Evolutionary conservation across 148 eudicot genomes (phyloP).

Genomic region (Heliosperma pusillum): DNA sequence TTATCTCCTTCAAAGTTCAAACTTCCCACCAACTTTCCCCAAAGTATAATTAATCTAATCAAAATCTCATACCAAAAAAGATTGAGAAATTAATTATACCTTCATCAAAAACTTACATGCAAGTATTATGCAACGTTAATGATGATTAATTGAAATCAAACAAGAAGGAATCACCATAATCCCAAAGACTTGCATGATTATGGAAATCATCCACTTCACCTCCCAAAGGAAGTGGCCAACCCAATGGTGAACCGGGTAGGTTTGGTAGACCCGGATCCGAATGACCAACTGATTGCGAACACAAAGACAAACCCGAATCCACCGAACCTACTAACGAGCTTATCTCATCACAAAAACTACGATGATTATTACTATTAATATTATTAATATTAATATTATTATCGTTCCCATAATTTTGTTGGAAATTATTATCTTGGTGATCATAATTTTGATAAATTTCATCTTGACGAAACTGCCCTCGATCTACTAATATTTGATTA

Average conservation of each 20-base stretch:
- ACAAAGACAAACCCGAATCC: slow-evolving; percentile 39
- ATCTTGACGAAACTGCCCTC: neutral
- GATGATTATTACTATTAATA: neutral
- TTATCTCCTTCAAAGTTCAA: neutral
- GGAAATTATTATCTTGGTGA: slow-evolving; percentile 1
- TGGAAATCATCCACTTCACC: slow-evolving; percentile 48
- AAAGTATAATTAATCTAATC: neutral
- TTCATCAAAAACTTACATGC: slow-evolving; percentile 8
- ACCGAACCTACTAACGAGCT: slow-evolving; percentile 41
- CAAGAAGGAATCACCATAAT: slow-evolving; percentile 65
- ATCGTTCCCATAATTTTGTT: neutral
- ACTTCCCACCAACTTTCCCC: neutral
- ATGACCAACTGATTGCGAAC: slow-evolving; percentile 24
- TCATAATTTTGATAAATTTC: slow-evolving; percentile 2
- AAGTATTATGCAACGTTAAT: neutral
- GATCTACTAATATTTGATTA: neutral
- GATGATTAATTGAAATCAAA: slow-evolving; percentile 37
- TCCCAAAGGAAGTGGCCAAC: slow-evolving; percentile 23
- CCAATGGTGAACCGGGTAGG: slow-evolving; percentile 25
- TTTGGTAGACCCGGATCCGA: slow-evolving; percentile 26
- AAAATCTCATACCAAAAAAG: slow-evolving; percentile 7
- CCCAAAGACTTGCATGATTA: slow-evolving; percentile 51
- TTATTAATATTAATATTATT: neutral
- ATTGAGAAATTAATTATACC: neutral
- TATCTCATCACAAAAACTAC: slow-evolving; percentile 36